Base-by-base conservation (phyloP, 306 rosid genomes). In the Bauhinia variegata region DNA sequence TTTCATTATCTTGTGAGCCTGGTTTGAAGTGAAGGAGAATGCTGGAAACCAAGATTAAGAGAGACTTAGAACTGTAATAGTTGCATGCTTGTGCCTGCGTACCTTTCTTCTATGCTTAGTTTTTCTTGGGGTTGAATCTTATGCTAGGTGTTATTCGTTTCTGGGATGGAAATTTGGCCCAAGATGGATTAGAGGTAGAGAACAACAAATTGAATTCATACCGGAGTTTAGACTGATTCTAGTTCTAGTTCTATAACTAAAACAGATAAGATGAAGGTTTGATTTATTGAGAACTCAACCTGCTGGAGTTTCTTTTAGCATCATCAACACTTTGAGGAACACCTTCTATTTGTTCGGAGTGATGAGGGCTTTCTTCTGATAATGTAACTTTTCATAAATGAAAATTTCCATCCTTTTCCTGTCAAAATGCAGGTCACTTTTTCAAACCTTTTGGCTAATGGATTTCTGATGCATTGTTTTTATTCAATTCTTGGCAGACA, bases 401-500 rank as follows among this genome's bases (percentile, higher is more conserved):
- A 38, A 51, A 31, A 43, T 8, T 19, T 16, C 43, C 5, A 5
- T 32, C 1, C 18, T 11, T 43, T 58, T 54, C 32, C 19, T 54
- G 38, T 42, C 32, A 55, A 54, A n/a, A n/a, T n/a, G n/a, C n/a
- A n/a, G n/a, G n/a, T n/a, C n/a, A 6, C 55, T 48, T 2, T 58
- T 61, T 67, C 13, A 58, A n/a, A 8, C 30, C 7, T 31, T 51
- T 23, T 63, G 4, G 81, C 44, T 55, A n/a, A n/a, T n/a, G 46
- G 47, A 41, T 63, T 64, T 65, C 72, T 68, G 53, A 70, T 61
- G 7, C 12, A 53, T 47, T 63, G 50, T 62, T 63, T 60, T 49
- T 63, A 43, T 71, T 73, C 54, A 7, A 65, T 70, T 10, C 50
- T 52, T 44, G 63, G 42, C 88, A 93, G 98, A 90, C 73, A 67